Conservation (phyloP, 345 rosid genomes). For the Aurinia saxatilis region DNA sequence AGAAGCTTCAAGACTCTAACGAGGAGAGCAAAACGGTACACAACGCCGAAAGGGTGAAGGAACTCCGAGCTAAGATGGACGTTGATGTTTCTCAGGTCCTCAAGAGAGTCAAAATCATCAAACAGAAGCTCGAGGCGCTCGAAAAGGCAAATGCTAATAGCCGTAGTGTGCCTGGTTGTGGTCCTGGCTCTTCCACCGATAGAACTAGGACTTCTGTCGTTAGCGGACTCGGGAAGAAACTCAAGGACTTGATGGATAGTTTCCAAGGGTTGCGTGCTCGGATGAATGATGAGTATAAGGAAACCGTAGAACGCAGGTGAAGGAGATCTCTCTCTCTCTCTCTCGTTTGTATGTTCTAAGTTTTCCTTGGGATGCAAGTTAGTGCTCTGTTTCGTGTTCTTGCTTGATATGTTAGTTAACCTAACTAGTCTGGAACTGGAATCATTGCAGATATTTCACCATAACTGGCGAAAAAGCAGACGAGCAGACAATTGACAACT, state of each 20-base stretch:
- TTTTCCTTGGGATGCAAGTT: neutral
- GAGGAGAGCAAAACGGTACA: constrained; percentile 64
- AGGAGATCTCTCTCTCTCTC: no score
- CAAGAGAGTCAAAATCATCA: constrained; percentile 55
- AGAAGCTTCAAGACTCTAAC: constrained; percentile 61
- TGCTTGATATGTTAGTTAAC: neutral
- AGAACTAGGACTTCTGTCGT: constrained; percentile 76
- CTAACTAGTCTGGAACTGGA: neutral
- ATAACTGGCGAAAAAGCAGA: constrained; percentile 67
- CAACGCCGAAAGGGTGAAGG: constrained; percentile 56
- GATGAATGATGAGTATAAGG: constrained; percentile 61
- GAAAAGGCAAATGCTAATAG: constrained; percentile 58
- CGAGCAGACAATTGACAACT: constrained; percentile 64
- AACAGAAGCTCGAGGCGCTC: constrained; percentile 64
- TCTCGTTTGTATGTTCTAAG: no score
- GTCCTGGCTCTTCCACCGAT: constrained; percentile 77
- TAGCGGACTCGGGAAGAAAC: constrained; percentile 64
- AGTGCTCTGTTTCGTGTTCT: neutral
- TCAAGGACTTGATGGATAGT: constrained; percentile 68
- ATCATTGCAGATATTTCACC: constrained; percentile 45
- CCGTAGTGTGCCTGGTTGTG: constrained; percentile 53
- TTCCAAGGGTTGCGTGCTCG: constrained; percentile 53
- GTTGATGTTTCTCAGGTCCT: constrained; percentile 51
- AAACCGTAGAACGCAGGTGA: constrained; percentile 70
- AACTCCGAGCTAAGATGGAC: constrained; percentile 57